Evolutionary conservation across 306 rosid species (phyloP), one percentile per base, ranked within the genome.

Genomic region (Casuarina cunninghamiana): DNA sequence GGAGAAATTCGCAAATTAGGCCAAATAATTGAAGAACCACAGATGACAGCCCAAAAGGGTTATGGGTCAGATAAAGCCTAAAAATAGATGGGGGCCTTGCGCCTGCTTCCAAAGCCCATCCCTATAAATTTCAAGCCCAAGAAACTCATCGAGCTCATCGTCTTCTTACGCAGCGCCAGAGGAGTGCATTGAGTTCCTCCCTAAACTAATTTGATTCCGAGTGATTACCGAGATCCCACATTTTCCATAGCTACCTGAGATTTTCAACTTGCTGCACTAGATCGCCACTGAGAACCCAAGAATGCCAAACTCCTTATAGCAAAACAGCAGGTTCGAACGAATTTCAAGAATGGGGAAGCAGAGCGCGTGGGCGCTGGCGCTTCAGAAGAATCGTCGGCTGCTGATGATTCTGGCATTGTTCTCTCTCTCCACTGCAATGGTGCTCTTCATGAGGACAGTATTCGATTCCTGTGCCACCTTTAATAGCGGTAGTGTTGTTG

Each of bases 321-420:
- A 73, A 71, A 46, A 39, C 39, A 32, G 68, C 57, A 11, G 48
- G 53, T 53, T 54, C 4, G 15, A 4, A 54, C 16, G 15, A 10
- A 13, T 12, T 43, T 5, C 69, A 73, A 77, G 10, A 71, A 90
- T 90, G 91, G 91, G 71, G 80, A 90, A 82, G 79, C 87, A 86
- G 55, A 83, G 45, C 42, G 63, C 83, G 2, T 87, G 84, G 88
- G 65, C 13, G 16, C 78, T 84, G 75, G 81, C 83, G 80, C 82
- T 84, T 81, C 83, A 85, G 82, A 90, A 85, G 93, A 87, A 82
- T 81, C 78, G 84, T 43, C 88, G 90, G 93, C 80, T 79, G 19
- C 57, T 92, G 79, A 66, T 87, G 84, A 53, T 84, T 73, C 69
- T 90, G 42, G 91, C 89, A 3, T 32, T 88, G 80, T 76, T 92